Base-by-base conservation (phyloP, 257 asterid species). In the Fraxinus cuspidata region DNA sequence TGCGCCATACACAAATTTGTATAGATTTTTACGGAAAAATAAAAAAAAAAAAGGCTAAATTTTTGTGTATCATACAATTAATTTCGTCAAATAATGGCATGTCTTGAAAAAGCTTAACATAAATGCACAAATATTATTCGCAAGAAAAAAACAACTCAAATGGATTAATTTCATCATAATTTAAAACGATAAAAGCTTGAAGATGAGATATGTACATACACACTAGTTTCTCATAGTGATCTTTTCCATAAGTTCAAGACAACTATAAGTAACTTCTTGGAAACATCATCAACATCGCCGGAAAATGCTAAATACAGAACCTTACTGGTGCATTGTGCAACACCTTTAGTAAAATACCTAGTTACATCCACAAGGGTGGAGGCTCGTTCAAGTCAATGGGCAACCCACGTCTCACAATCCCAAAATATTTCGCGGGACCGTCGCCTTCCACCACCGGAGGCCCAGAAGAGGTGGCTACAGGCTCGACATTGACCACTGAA, bases 381-480 rank as follows among this genome's bases (percentile, higher is more conserved):
- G 99, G 99, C 85, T 94, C 96, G 82, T 94, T 94, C 88, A 94
- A 79, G 84, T 94, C 99, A 7, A 94, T 89, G 51, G 96, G 89
- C 85, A 94, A 71, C 71, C 99, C 99, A 44, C 97, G 99, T 25
- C 89, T 77, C 66, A 87, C 92, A n/a, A 86, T 82, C 80, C 94
- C 95, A n/a, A 89, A 90, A 77, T 53, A 87, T 72, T 70, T 89
- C 23, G 86, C 92, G 75, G 90, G 86, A 27, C 74, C 70, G 2
- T 81, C 91, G 3, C 40, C 78, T 3, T 82, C 96, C 5, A 21
- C 78, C 5, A 64, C 86, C 73, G 91, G 84, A 29, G 76, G 40
- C 0, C 27, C 87, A 35, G 70, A 82, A 27, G 86, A 2, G 34
- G 83, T 73, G 15, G 81, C 78, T 27, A 19, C 87, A 35, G 21